These are phyloP conservation scores for Diplogelasinospora grovesii DNA, from an alignment of 495 filamentous ascomycete species.

Conservation along the genomic window DNA sequence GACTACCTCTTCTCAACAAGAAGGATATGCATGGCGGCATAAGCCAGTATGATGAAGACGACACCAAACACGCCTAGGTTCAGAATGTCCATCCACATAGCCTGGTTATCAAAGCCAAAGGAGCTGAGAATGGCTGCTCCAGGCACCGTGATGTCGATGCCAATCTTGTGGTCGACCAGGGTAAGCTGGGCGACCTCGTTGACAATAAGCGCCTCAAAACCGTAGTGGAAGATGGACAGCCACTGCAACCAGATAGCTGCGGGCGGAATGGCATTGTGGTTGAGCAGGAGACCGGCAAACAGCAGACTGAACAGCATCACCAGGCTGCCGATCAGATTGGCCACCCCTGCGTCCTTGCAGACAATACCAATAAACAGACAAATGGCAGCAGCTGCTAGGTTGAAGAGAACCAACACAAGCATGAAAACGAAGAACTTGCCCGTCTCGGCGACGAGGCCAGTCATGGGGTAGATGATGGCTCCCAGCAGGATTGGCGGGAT, in stretches of 20 bases:
- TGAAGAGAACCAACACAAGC: constrained; percentile 89
- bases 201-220: constrained; percentile 91
- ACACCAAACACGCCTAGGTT: constrained; percentile 77
- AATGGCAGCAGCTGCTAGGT: constrained; percentile 85
- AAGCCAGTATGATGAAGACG: constrained; percentile 81
- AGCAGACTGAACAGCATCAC: constrained; percentile 97
- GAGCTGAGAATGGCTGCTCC: constrained; percentile 88
- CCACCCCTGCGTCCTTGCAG: constrained; percentile 84
- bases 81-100: constrained; percentile 78
- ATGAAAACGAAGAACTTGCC: constrained; percentile 87
- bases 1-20: constrained; percentile 83
- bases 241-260: constrained; percentile 84
- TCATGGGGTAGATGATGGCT: constrained; percentile 96
- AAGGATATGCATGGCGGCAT: constrained; percentile 86
- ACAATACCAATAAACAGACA: constrained; percentile 96
- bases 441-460: constrained; percentile 78
- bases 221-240: constrained; percentile 99
- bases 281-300: constrained; percentile 87
- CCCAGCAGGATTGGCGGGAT: constrained; percentile 96
- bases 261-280: constrained; percentile 84
- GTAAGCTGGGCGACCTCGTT: constrained; percentile 93
- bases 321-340: constrained; percentile 88
- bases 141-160: constrained; percentile 91
- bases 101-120: constrained; percentile 82
- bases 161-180: constrained; percentile 87